Evolutionary conservation across 345 rosid genomes (phyloP).

Genomic region (Gossypium stocksii): DNA sequence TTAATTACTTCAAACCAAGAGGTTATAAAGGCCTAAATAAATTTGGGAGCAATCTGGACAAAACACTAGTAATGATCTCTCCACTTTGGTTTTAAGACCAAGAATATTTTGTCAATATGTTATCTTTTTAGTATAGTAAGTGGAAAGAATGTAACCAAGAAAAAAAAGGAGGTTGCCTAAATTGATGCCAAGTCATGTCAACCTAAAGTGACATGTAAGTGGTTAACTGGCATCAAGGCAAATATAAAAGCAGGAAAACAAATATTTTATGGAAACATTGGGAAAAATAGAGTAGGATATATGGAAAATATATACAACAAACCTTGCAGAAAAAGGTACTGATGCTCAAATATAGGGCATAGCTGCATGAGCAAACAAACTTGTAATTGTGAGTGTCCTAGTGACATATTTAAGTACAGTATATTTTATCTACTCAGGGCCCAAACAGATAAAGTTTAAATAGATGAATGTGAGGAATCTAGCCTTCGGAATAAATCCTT

Average conservation of each 20-base stretch:
- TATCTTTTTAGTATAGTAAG: background rate
- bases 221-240: background rate
- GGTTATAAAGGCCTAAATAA: background rate
- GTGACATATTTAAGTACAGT: background rate
- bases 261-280: background rate
- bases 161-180: background rate
- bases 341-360: conserved; percentile 44
- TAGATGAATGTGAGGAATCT: conserved; percentile 17
- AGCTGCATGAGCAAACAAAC: conserved; percentile 41
- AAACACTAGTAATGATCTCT: background rate
- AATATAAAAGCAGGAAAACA: background rate
- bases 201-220: background rate
- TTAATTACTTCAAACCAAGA: too few species aligned
- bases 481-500: conserved; percentile 50
- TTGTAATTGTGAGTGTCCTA: conserved; percentile 1
- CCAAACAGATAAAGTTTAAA: background rate
- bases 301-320: conserved; percentile 22
- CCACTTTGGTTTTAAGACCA: background rate
- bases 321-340: conserved; percentile 76
- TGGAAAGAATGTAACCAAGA: background rate
- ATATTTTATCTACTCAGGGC: background rate
- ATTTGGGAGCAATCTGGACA: background rate
- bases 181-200: background rate
- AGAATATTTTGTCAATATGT: background rate
- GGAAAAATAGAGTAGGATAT: background rate